Conservation (phyloP, 2,329 filamentous ascomycete species). For the Penicillium crustosum region DNA sequence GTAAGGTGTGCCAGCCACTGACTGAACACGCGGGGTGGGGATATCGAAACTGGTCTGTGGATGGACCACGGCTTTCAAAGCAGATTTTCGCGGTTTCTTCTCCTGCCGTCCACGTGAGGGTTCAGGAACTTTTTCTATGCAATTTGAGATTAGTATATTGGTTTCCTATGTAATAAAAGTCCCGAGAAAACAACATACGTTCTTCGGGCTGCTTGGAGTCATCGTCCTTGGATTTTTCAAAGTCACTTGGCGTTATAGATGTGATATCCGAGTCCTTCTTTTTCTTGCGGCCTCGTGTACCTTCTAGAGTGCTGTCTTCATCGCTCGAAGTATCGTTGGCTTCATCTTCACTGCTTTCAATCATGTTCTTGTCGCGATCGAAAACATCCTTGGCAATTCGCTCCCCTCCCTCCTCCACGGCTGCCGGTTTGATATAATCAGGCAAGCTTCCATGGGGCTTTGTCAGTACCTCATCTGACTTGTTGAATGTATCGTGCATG, state of each 20-base stretch:
- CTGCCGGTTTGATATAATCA: constrained; percentile 58
- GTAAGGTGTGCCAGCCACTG: constrained; percentile 59
- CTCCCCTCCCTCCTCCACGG: constrained; percentile 36
- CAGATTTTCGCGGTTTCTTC: constrained; percentile 37
- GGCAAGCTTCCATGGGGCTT: constrained; percentile 64
- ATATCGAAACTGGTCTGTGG: constrained; percentile 80
- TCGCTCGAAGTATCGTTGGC: constrained; percentile 59
- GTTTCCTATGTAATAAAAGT: neutral
- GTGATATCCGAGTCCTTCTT: constrained; percentile 32
- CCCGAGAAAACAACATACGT: constrained; percentile 50
- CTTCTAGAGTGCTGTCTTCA: constrained; percentile 53
- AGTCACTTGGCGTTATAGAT: constrained; percentile 28
- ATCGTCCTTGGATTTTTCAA: constrained; percentile 39
- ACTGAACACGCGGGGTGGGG: constrained; percentile 56
- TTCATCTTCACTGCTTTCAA: constrained; percentile 68
- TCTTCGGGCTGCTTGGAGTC: constrained; percentile 72
- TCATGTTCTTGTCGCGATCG: constrained; percentile 62
- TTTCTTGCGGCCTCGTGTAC: constrained; percentile 27
- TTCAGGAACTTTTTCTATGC: constrained; percentile 10
- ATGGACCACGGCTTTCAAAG: constrained; percentile 60
- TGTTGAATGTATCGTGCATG: constrained; percentile 67
- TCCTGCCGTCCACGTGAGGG: constrained; percentile 33
- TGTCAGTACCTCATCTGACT: constrained; percentile 69
- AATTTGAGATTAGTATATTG: constrained; percentile 3
- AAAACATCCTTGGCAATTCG: constrained; percentile 70